A percentile compares a stretch with the other conserved stretches of the same genome.
Evolutionary conservation across 2,329 filamentous ascomycete species (phyloP).

Genomic region (Fusarium annulatum): DNA sequence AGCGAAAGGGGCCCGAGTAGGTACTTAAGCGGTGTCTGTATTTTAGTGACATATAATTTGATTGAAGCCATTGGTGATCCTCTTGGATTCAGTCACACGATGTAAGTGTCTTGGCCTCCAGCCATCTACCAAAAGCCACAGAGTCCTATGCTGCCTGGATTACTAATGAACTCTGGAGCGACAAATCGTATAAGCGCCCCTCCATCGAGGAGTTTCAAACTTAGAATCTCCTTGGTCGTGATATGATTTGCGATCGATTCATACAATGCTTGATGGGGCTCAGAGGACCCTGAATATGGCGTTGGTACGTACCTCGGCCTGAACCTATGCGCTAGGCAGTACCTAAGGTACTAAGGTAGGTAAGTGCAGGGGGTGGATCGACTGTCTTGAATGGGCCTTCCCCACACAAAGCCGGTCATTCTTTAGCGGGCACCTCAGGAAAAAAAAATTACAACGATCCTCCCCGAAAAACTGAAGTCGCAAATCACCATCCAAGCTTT

Average conservation of each 20-base stretch:
- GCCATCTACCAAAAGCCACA: neutral
- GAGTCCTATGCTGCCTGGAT: neutral
- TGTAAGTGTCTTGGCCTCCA: neutral
- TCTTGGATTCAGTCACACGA: neutral
- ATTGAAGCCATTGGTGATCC: neutral
- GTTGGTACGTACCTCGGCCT: conserved; percentile 11
- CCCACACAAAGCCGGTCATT: conserved; percentile 27
- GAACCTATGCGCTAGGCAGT: neutral
- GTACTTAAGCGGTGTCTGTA: neutral
- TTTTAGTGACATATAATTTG: neutral
- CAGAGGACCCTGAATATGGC: conserved; percentile 19
- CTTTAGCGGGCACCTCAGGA: conserved; percentile 12
- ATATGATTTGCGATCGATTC: neutral
- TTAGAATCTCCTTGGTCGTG: neutral
- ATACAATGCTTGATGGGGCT: conserved; percentile 4
- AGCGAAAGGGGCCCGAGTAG: neutral
- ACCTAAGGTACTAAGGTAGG: too few relatives aligned
- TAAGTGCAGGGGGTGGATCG: conserved; percentile 31
- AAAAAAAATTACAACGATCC: conserved; percentile 38
- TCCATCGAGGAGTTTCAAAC: neutral
- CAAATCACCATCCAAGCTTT: conserved; percentile 40
- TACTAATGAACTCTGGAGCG: neutral
- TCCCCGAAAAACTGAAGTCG: conserved; percentile 31
- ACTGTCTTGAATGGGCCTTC: conserved; percentile 19
- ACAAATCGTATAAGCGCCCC: too few relatives aligned